Evolutionary conservation across 2,329 filamentous ascomycete species (phyloP), one percentile per base, ranked within the genome.

Genomic region (Diaporthe australafricana): DNA sequence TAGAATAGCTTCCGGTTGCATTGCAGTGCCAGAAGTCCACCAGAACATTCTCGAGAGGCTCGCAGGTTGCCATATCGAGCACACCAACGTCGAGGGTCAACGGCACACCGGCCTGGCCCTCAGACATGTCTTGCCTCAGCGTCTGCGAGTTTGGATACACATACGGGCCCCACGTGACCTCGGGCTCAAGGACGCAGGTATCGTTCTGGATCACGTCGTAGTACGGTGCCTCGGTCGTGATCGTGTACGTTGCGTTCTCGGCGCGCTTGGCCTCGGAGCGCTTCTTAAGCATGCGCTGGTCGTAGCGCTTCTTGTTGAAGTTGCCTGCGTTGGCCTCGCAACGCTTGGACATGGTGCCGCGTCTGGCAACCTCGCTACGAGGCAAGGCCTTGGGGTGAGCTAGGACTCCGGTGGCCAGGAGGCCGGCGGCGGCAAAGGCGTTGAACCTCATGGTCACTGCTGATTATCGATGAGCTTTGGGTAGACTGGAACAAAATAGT

Each of bases 21-120:
- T 70, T 63, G 56, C 47, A 72, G 57, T 72, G 70, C 70, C 70
- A 72, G 22, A 72, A 70, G 56, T 48, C 53, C 16, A 70, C 70
- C 12, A 72, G 17, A 5, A 63, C 70, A 9, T 57, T 40, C 22
- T 65, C 56, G 30, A 72, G 66, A 5, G 66, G 66, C 66, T 70
- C 70, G 20, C 70, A 72, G 38, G 70, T 72, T 20, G 48, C 67
- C 45, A 70, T 69, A 25, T 72, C 70, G 20, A 72, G 40, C 17
- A 70, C 57, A 3, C 70, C 70, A 16, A 72, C 27, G 32, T 72
- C 70, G 16, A 72, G 57, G 27, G 30, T 65, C 16, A 72, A 35
- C 38, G 66, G 70, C 5, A 72, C 57, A 25, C 70, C 66, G 17
- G 56, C 6, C 45, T 72, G 57, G 38, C 56, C 70, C 47, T 70